A percentile compares a stretch with the other conserved stretches of the same genome.
These are phyloP conservation scores for Dalbergia oliveri DNA, from an alignment of 306 rosid genomes.

Conservation along the genomic window DNA sequence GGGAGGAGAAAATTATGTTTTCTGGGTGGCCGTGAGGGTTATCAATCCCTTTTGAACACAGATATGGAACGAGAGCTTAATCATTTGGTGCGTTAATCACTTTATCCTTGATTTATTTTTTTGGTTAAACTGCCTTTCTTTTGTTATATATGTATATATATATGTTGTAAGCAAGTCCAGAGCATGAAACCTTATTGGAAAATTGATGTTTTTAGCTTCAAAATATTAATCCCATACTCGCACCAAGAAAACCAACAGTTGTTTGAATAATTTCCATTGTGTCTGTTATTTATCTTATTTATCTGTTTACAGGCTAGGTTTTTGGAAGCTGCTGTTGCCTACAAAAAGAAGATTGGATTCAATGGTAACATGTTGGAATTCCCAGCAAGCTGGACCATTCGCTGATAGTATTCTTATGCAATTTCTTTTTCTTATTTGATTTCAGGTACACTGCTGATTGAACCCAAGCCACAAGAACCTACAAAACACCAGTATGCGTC, in stretches of 20 bases:
- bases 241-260: neutral
- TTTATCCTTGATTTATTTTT: neutral
- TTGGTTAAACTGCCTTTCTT: slow-evolving; percentile 7
- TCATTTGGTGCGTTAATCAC: slow-evolving; percentile 71
- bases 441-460: slow-evolving; percentile 89
- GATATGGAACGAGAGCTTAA: slow-evolving; percentile 97
- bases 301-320: slow-evolving; percentile 77
- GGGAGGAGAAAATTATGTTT: slow-evolving; percentile 96
- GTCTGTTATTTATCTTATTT: slow-evolving; percentile 27
- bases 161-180: neutral
- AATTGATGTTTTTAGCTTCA: neutral
- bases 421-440: slow-evolving; percentile 34
- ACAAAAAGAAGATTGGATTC: slow-evolving; percentile 96
- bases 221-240: neutral
- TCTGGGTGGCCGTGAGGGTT: slow-evolving; percentile 99
- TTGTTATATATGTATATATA: neutral
- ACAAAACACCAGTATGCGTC: slow-evolving; percentile 87
- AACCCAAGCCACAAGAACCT: slow-evolving; percentile 99
- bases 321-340: slow-evolving; percentile 82
- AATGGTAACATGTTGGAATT: slow-evolving; percentile 61
- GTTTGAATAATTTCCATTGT: slow-evolving; percentile 10
- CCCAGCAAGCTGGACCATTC: neutral
- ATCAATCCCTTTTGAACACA: slow-evolving; percentile 91
- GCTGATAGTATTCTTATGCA: neutral
- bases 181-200: neutral